Conservation (phyloP, 495 filamentous ascomycete genomes). For the Pseudevernia furfuracea region DNA sequence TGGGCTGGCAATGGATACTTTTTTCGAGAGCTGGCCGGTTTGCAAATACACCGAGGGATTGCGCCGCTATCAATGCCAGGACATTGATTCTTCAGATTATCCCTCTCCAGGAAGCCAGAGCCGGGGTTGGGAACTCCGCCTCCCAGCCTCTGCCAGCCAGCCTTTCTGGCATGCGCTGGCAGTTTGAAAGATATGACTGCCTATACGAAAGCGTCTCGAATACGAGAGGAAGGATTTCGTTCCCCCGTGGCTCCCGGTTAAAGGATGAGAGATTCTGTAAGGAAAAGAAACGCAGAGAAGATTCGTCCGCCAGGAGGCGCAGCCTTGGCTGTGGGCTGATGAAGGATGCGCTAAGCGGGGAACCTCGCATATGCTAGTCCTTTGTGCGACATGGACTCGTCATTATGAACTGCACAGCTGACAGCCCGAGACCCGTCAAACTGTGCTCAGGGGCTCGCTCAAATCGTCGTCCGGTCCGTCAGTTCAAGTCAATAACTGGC, state of each 20-base stretch:
- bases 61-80: too few relatives aligned
- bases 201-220: background rate
- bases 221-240: background rate
- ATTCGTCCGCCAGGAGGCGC: background rate
- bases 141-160: background rate
- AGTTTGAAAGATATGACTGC: background rate
- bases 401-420: too few relatives aligned
- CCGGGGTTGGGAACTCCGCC: background rate
- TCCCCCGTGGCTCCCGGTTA: too few relatives aligned
- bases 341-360: background rate
- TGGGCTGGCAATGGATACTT: too few relatives aligned
- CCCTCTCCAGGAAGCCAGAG: background rate
- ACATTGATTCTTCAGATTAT: too few relatives aligned
- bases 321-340: constrained; percentile 1
- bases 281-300: background rate
- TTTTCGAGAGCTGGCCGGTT: too few relatives aligned
- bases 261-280: background rate
- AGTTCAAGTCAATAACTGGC: too few relatives aligned
- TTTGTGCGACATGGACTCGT: background rate
- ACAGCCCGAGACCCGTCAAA: too few relatives aligned
- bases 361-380: background rate
- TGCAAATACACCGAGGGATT: too few relatives aligned
- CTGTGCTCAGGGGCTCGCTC: too few relatives aligned
- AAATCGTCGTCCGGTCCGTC: too few relatives aligned
- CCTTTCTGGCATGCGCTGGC: background rate